Evolutionary conservation across 805 yeast species (phyloP).

Genomic region (Candida maris): DNA sequence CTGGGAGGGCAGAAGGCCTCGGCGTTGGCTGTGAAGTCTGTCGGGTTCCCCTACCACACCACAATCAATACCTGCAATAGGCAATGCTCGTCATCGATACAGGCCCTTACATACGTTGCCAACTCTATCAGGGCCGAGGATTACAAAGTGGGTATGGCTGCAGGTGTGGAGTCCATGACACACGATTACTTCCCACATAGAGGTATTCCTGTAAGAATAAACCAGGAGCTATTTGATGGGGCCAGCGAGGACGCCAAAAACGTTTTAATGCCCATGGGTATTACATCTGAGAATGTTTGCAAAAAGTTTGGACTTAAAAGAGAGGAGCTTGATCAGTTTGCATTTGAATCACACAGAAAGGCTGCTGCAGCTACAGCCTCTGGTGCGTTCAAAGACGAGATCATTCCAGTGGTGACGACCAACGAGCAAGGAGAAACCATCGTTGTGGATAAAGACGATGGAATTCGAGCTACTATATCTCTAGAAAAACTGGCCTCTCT

Average conservation of each 20-base stretch:
- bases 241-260: constrained; percentile 32
- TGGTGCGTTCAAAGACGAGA: constrained; percentile 27
- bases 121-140: constrained; percentile 31
- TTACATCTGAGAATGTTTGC: constrained; percentile 30
- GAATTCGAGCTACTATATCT: constrained; percentile 24
- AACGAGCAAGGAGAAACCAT: constrained; percentile 10
- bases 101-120: constrained; percentile 34
- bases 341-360: constrained; percentile 25
- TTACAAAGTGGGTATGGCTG: constrained; percentile 34
- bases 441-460: constrained; percentile 16
- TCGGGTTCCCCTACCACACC: constrained; percentile 33
- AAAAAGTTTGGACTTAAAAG: constrained; percentile 25
- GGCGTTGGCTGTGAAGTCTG: constrained; percentile 33
- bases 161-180: constrained; percentile 43
- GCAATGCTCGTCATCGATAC: constrained; percentile 40
- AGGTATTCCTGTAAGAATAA: constrained; percentile 35
- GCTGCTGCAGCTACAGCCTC: constrained; percentile 25
- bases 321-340: constrained; percentile 28
- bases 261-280: constrained; percentile 33
- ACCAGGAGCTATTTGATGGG: constrained; percentile 19
- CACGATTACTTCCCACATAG: constrained; percentile 38
- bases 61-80: constrained; percentile 36
- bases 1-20: constrained; percentile 38
- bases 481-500: constrained; percentile 24
- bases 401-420: constrained; percentile 22